Evolutionary conservation across 345 rosid species (phyloP), one percentile per base, ranked within the genome.

Genomic region (Lepidium didymum): DNA sequence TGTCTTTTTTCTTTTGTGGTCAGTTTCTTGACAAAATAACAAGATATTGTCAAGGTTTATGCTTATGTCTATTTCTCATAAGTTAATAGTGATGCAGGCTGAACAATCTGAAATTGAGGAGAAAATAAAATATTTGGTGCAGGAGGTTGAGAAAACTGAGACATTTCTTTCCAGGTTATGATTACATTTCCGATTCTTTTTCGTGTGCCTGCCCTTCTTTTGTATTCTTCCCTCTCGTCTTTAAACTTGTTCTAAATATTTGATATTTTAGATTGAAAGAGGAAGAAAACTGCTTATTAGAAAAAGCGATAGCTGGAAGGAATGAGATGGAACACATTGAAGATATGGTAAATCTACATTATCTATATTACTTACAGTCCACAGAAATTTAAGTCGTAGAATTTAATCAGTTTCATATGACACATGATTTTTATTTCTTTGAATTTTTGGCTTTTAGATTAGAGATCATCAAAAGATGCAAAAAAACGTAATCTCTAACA

Each of bases 71-170:
- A 42, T 58, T 41, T 73, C 56, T 73, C 62, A 66, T 59, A 36
- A 38, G 72, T 56, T 73, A 55, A 45, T 70, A 33, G 36, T 68
- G 51, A 64, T 76, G 46, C 82, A 94, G 99, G 88, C 85, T 70
- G 97, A 91, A 81, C 92, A 86, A 75, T 83, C 80, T 54, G 92
- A 91, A 85, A 81, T 85, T 38, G 89, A 87, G 81, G 92, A 74
- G 62, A 85, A 78, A 47, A 58, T 91, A 15, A 83, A 58, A 73
- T 86, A 84, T 76, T 83, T 91, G 43, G 79, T 80, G 53, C 57
- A 52, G 54, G 82, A 80, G 74, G 61, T 91, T 75, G 86, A 84
- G 73, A 79, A 62, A 23, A 84, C 81, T 68, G 81, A 82, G 56
- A 67, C 80, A 60, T 55, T 71, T 18, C 80, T 86, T 47, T 59